Conservation (phyloP, 1,284 basidiomycete genomes). For the Tilletia walkeri region DNA sequence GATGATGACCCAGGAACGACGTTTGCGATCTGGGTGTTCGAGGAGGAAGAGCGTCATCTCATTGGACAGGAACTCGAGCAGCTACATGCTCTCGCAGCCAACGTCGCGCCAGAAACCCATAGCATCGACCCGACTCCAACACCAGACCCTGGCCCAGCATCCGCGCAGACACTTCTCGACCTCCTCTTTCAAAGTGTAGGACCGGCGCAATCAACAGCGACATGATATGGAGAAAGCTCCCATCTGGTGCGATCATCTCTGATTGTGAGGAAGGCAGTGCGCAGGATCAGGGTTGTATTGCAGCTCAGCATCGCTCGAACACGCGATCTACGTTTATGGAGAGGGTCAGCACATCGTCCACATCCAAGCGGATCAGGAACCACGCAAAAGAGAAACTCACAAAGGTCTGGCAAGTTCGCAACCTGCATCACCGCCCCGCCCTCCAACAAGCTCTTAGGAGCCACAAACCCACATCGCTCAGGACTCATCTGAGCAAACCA, state of each 20-base stretch:
- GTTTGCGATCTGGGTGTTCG: slow-evolving; percentile 18
- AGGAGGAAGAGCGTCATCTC: not conserved
- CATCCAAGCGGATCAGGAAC: not conserved
- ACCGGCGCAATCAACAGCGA: not conserved
- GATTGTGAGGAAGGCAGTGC: not conserved
- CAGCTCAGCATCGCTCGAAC: slow-evolving; percentile 49
- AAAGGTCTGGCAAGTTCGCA: slow-evolving; percentile 48
- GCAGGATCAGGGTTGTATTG: not conserved
- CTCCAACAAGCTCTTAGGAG: slow-evolving; percentile 21
- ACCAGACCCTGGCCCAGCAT: not conserved
- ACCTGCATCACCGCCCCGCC: slow-evolving; percentile 35
- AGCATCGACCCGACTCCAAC: not conserved
- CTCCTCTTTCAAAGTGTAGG: slow-evolving; percentile 7
- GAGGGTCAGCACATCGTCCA: not conserved
- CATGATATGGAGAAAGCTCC: not conserved
- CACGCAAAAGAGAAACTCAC: slow-evolving; percentile 16
- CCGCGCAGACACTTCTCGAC: slow-evolving; percentile 3
- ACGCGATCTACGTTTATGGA: slow-evolving; percentile 33
- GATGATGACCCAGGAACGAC: not conserved
- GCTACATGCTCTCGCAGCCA: slow-evolving; percentile 12
- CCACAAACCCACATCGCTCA: slow-evolving; percentile 21
- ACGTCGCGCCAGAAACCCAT: not conserved
- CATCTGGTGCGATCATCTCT: no score
- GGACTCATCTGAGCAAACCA: slow-evolving; percentile 46
- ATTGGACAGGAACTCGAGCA: slow-evolving; percentile 14